Evolutionary conservation across 371 early-diverging fungal species (phyloP).

Genomic region (Syncephalastrum contaminatum): DNA sequence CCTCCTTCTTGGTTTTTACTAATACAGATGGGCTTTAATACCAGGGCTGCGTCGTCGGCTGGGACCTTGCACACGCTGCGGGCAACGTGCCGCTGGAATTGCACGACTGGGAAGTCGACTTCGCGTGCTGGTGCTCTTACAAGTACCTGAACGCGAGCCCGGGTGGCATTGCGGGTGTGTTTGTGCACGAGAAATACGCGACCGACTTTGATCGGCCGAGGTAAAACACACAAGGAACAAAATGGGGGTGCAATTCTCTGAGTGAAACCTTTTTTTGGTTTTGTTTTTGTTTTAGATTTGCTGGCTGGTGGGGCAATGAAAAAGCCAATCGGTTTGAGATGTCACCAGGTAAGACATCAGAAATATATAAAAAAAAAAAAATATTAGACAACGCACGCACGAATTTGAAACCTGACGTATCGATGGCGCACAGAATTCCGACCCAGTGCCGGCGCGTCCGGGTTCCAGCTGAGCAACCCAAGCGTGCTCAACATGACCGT

Average conservation of each 20-base stretch:
- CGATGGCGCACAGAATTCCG: slow-evolving; percentile 49
- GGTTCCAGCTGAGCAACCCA: slow-evolving; percentile 91
- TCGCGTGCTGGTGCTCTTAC: slow-evolving; percentile 98
- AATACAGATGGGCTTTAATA: background rate
- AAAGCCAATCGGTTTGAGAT: slow-evolving; percentile 79
- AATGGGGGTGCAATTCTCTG: no score
- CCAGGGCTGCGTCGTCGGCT: slow-evolving; percentile 90
- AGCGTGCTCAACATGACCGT: slow-evolving; percentile 70
- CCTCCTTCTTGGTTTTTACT: no score
- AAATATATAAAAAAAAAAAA: no score
- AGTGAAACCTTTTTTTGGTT: background rate
- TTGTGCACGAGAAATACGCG: slow-evolving; percentile 79
- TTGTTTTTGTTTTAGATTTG: slow-evolving; percentile 52
- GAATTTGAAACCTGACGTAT: background rate
- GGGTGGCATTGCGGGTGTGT: slow-evolving; percentile 90
- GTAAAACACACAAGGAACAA: no score
- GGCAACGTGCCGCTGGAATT: slow-evolving; percentile 89
- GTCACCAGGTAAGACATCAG: slow-evolving; percentile 51
- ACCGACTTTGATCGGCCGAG: slow-evolving; percentile 49
- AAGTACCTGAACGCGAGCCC: slow-evolving; percentile 97
- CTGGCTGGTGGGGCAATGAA: slow-evolving; percentile 97
- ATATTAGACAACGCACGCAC: background rate
- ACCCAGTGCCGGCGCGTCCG: slow-evolving; percentile 81
- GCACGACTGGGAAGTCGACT: slow-evolving; percentile 97
- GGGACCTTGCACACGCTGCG: slow-evolving; percentile 95